Conservation (phyloP, 2,329 filamentous ascomycete species). For the Colletotrichum simmondsii region DNA sequence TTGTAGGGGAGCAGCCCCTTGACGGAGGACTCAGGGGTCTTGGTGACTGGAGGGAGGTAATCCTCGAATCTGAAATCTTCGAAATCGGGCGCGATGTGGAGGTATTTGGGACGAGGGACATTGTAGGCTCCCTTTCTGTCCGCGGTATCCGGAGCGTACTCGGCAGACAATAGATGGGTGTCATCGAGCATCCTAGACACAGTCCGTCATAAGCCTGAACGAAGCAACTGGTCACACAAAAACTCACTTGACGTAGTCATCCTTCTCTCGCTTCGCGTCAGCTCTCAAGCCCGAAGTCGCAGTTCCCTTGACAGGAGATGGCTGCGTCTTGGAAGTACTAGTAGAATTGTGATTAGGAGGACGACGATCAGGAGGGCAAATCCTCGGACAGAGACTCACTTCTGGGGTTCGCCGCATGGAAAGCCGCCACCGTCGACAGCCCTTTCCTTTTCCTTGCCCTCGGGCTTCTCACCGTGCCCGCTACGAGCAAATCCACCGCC, state of each 20-base stretch:
- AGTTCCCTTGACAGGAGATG: neutral
- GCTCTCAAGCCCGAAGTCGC: neutral
- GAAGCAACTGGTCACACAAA: neutral
- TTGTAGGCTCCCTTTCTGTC: slow-evolving; percentile 26
- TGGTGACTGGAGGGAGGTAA: slow-evolving; percentile 1
- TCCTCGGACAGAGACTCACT: neutral
- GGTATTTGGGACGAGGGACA: slow-evolving; percentile 34
- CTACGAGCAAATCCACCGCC: neutral
- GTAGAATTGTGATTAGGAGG: neutral
- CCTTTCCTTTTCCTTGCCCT: neutral
- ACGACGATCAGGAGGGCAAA: neutral
- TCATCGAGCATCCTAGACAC: slow-evolving; percentile 26
- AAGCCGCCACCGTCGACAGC: neutral
- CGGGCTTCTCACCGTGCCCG: too few relatives aligned
- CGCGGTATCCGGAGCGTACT: slow-evolving; percentile 20
- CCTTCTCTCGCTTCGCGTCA: neutral
- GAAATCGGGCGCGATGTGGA: slow-evolving; percentile 28
- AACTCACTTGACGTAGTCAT: slow-evolving; percentile 12
- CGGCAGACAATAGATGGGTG: slow-evolving; percentile 3
- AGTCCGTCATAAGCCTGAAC: neutral
- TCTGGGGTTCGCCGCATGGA: neutral
- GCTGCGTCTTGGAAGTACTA: neutral
- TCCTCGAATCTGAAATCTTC: slow-evolving; percentile 20
- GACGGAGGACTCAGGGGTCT: neutral
- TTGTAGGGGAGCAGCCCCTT: neutral